Evolutionary conservation across 2,329 filamentous ascomycete genomes (phyloP).

Genomic region (Fusarium sublunatum): DNA sequence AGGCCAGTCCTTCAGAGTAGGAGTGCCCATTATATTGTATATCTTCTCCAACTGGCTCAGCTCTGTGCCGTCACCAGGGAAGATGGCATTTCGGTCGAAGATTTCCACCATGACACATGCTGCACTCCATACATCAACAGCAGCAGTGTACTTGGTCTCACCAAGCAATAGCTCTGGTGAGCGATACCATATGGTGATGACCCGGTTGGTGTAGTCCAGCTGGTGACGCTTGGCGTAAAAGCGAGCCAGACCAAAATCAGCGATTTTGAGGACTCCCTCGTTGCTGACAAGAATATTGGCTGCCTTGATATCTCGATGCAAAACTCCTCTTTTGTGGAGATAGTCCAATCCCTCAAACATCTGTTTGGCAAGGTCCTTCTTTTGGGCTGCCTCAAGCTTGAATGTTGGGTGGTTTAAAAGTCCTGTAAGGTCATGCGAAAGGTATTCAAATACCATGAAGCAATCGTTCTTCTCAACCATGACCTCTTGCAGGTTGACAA

Average conservation of each 20-base stretch:
- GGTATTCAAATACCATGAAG: constrained; percentile 99
- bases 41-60: constrained; percentile 96
- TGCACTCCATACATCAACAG: constrained; percentile 96
- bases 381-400: constrained; percentile 83
- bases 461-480: constrained; percentile 99
- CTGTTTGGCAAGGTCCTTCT: constrained; percentile 92
- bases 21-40: constrained; percentile 91
- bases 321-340: constrained; percentile 89
- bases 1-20: constrained; percentile 86
- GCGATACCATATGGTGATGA: constrained; percentile 94
- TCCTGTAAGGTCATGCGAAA: constrained; percentile 95
- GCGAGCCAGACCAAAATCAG: constrained; percentile 94
- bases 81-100: constrained; percentile 92
- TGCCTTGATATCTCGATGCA: constrained; percentile 98
- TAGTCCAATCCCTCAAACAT: constrained; percentile 95
- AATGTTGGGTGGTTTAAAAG: constrained; percentile 95
- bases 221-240: constrained; percentile 95
- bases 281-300: constrained; percentile 96
- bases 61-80: constrained; percentile 95
- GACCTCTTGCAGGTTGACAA: constrained; percentile 86
- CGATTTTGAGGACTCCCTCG: constrained; percentile 87
- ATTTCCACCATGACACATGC: constrained; percentile 98
- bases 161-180: constrained; percentile 88
- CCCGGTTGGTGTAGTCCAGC: constrained; percentile 96
- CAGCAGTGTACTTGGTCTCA: constrained; percentile 89